Base-by-base conservation (phyloP, 192 early-diverging fungal genomes). In the Phlyctochytrium planicorne region DNA sequence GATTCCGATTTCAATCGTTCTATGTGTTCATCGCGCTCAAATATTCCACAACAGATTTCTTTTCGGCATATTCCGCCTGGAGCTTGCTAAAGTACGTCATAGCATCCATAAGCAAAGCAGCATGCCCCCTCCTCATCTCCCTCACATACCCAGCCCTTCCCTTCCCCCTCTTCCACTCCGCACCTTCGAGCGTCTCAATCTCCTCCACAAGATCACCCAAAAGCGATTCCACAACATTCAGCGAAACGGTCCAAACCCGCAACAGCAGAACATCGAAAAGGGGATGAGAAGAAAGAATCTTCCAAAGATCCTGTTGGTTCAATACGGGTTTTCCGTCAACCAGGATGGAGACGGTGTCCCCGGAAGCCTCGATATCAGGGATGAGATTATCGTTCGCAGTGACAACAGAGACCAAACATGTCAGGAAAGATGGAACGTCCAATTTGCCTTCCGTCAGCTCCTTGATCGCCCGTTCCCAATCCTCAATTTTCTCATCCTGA, bases 51-150 rank as follows among this genome's bases (percentile, higher is more conserved):
- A 78, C 76, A 23, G 6, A n/a, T 3, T 65, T 52, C 29, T 62
- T 14, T 32, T 71, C 68, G 30, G 61, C 63, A 53, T 66, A 78
- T 56, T 57, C 33, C 52, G 57, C 72, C 33, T 78, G 76, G 36
- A 78, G 37, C 52, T 25, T 34, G 29, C 52, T 47, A 34, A 77
- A 36, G 25, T 69, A 25, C 24, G 52, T 25, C 52, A 63, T 33
- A 12, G 75, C 75, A 0, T 14, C 57, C 47, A 63, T 52, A 6
- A 77, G 61, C 34, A 77, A 20, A 6, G 63, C 34, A 4, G 29
- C 31, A 23, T 69, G 63, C 33, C 71, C 67, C 16, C 61, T n/a
- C 23, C 34, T 25, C 40, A 14, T 27, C 70, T 31, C 65, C 56
- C 30, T 20, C 61, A 20, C 16, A n/a, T 6, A 27, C 31, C 14